Percentiles rank a stretch among this genome's conserved stretches.
phyloP scores from a whole-genome alignment of 805 yeast species.

The Candida dajiaensis region DNA sequence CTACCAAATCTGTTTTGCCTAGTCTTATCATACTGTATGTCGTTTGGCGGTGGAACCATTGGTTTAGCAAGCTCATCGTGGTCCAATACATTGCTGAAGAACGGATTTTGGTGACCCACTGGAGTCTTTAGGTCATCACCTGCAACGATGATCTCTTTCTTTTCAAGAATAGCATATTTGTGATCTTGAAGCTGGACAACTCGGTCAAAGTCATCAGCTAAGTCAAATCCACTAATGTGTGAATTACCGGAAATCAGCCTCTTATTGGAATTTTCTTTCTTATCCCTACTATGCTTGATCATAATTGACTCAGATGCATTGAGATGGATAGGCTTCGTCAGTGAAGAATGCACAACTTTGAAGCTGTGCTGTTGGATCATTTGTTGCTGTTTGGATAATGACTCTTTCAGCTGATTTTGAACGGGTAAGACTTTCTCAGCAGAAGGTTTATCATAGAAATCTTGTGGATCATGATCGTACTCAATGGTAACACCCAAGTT shows the following conservation, averaged over 20 bases:
- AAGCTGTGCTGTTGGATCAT: constrained; percentile 1
- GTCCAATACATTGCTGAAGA: constrained; percentile 3
- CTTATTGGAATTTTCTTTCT: not conserved
- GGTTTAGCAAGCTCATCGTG: constrained; percentile 9
- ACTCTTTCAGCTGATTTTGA: not conserved
- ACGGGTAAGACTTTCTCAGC: not conserved
- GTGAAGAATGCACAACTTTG: constrained; percentile 1
- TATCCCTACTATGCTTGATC: not conserved
- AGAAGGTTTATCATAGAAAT: not conserved
- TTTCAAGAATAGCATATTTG: constrained; percentile 12
- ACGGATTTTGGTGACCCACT: not conserved
- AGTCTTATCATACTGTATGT: constrained; percentile 8
- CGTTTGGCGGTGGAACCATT: constrained; percentile 9
- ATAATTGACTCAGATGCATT: constrained; percentile 1
- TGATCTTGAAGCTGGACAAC: constrained; percentile 15
- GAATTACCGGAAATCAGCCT: constrained; percentile 16
- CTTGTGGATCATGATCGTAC: constrained; percentile 13
- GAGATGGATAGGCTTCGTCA: not conserved
- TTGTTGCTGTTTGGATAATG: not conserved
- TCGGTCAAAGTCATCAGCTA: constrained; percentile 18
- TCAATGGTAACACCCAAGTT: constrained; percentile 20
- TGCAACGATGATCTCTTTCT: constrained; percentile 12
- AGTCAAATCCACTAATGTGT: constrained; percentile 11
- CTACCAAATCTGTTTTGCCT: constrained; percentile 5
- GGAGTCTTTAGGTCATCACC: not conserved